These are phyloP conservation scores for Aspergillus mulundensis DNA, from an alignment of 495 filamentous ascomycete species.

Conservation along the genomic window DNA sequence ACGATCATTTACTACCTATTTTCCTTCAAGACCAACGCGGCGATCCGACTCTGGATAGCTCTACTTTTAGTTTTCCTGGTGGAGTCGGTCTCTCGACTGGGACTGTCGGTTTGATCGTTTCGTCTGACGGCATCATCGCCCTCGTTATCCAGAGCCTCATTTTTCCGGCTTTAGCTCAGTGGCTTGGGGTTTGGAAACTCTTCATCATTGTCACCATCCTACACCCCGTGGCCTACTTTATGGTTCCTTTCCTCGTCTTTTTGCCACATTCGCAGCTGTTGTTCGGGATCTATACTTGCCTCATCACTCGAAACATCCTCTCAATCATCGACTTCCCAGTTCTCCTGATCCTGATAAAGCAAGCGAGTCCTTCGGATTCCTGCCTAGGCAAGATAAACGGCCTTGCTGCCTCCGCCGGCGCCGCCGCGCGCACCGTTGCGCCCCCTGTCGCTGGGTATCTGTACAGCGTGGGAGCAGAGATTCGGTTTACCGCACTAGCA, in stretches of 20 bases:
- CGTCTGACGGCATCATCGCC: conserved; percentile 72
- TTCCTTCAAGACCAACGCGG: conserved; percentile 69
- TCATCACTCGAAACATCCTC: conserved; percentile 69
- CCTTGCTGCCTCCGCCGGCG: conserved; percentile 72
- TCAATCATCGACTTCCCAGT: conserved; percentile 75
- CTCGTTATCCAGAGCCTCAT: conserved; percentile 73
- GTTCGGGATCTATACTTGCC: conserved; percentile 66
- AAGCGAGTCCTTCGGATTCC: conserved; percentile 64
- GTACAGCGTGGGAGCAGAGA: conserved; percentile 62
- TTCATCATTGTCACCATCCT: conserved; percentile 69
- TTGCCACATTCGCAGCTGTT: conserved; percentile 56
- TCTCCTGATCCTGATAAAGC: conserved; percentile 78
- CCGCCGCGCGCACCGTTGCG: conserved; percentile 70
- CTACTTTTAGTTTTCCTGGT: conserved; percentile 60
- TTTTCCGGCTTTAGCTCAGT: conserved; percentile 67
- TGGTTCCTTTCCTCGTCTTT: conserved; percentile 65
- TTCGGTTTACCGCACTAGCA: conserved; percentile 68
- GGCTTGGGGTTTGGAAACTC: conserved; percentile 68
- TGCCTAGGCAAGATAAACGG: conserved; percentile 78
- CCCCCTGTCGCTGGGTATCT: conserved; percentile 72
- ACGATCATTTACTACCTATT: conserved; percentile 78
- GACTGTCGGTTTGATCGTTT: conserved; percentile 74
- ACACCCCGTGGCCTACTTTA: conserved; percentile 72
- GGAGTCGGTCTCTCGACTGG: conserved; percentile 70
- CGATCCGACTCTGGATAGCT: conserved; percentile 19